Base-by-base conservation (phyloP, 2,329 filamentous ascomycete genomes). In the Clarireedia homoeocarpa region DNA sequence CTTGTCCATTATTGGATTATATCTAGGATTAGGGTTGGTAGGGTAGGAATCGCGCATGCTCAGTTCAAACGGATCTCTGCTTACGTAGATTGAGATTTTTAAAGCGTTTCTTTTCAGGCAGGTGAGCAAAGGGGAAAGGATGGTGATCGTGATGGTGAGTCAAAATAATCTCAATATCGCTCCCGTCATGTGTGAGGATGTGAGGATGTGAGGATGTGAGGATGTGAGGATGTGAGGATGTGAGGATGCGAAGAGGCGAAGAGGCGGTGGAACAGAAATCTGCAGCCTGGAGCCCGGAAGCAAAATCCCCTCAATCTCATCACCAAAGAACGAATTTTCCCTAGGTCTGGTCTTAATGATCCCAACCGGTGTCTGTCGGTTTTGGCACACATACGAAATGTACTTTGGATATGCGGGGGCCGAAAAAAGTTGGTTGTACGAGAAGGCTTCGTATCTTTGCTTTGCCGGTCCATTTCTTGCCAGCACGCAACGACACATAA, bases 221-320 rank as follows among this genome's bases (percentile, higher is more conserved):
- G 20, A 20, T 17, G 17, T 17, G 17, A 17, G 17, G 17, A 17
- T 38, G 40, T 23, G 15, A 49, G 30, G 34, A 36, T 17, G 17
- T 17, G 17, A 17, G 17, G 2, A 17, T 20, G 20, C 20, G 20
- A 2, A 20, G 20, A 20, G 23, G 46, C 15, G 24, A 30, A 48
- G 52, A 44, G n/a, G 52, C 38, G n/a, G 52, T 55, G 52, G 36
- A 36, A 50, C 45, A 23, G 12, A n/a, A 44, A 49, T 53, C 52
- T 55, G 52, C 52, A 55, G 52, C 52, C 46, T 55, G 36, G 52
- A 44, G 36, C 45, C 38, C 52, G 52, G 51, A 55, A 55, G 27
- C 10, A 27, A 27, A 26, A 54, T 34, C 24, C 38, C 36, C 52
- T 47, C 30, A 34, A 42, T 48, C 17, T 51, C 26, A 10, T n/a